Base-by-base conservation (phyloP, 2,329 filamentous ascomycete genomes). In the Elsinoe fawcettii region DNA sequence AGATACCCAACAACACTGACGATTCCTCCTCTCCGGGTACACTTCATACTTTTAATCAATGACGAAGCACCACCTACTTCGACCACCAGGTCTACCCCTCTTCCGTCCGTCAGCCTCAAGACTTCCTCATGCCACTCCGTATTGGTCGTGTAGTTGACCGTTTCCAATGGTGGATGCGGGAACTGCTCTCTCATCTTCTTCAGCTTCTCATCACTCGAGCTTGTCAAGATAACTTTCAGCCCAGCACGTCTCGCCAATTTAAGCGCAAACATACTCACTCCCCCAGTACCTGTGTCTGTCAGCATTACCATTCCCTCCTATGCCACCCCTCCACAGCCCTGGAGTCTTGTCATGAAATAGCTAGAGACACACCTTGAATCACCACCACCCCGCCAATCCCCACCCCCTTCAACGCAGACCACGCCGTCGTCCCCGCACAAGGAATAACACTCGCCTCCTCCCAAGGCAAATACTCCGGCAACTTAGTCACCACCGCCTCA, bases 381-480 rank as follows among this genome's bases (percentile, higher is more conserved):
- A 77, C 63, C 16, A 77, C 70, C 1, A 64, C 75, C 58, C 73
- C 62, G 1, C 74, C 73, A 16, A 74, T 69, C 0, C 60, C 62
- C 9, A 69, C 62, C 1, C 68, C 73, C 59, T 72, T 74, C n/a
- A 76, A 59, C 0, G 74, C 72, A 46, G 68, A 66, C 73, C 75
- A 77, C 1, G 76, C 75, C 0, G 75, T 77, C 0, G 71, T 66
- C 0, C 73, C 75, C 18, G 75, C 74, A 36, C 74, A 77, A 0
- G 74, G 73, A 14, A 78, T 67, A 1, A 69, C 69, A 6, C 65
- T 63, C 2, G 72, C 70, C 2, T 69, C 61, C 1, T 65, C 58
- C 69, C 70, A 76, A 34, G 67, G 61, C 16, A 77, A 62, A 55
- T 75, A 65, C 0, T 55, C 56, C 0, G 74, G 74, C 0, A 75